These are phyloP conservation scores for Rhazya stricta DNA, from an alignment of 257 asterid genomes.

Conservation along the genomic window DNA sequence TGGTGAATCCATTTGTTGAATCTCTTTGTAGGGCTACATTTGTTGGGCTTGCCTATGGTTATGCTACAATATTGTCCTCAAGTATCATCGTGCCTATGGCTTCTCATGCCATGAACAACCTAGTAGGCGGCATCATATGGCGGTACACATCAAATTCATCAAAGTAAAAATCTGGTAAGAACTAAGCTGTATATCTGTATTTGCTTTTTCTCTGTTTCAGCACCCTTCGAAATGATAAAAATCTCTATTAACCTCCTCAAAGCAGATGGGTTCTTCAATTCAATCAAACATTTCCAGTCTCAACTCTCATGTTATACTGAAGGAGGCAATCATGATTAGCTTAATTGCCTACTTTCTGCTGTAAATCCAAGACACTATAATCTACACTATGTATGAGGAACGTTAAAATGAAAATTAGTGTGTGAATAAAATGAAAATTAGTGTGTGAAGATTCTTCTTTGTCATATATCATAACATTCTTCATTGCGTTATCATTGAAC, in stretches of 20 bases:
- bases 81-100: slow-evolving; percentile 71
- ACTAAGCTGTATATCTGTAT: background rate
- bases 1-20: background rate
- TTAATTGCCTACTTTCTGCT: too few relatives aligned
- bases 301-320: background rate
- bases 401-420: too few relatives aligned
- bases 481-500: background rate
- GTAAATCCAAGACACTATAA: too few relatives aligned
- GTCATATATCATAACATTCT: background rate
- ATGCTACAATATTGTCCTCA: slow-evolving; percentile 46
- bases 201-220: background rate
- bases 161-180: slow-evolving; percentile 21
- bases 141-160: slow-evolving; percentile 47
- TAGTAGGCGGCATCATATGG: slow-evolving; percentile 69
- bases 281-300: background rate
- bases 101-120: slow-evolving; percentile 79
- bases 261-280: background rate
- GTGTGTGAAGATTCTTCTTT: background rate
- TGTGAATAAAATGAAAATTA: too few relatives aligned
- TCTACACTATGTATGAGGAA: too few relatives aligned
- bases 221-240: background rate
- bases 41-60: slow-evolving; percentile 82
- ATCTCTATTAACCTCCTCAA: background rate
- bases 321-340: too few relatives aligned
- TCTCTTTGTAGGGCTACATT: slow-evolving; percentile 66